Evolutionary conservation across 2,329 filamentous ascomycete genomes (phyloP), one percentile per base, ranked within the genome.

Genomic region (Fusarium hostae): DNA sequence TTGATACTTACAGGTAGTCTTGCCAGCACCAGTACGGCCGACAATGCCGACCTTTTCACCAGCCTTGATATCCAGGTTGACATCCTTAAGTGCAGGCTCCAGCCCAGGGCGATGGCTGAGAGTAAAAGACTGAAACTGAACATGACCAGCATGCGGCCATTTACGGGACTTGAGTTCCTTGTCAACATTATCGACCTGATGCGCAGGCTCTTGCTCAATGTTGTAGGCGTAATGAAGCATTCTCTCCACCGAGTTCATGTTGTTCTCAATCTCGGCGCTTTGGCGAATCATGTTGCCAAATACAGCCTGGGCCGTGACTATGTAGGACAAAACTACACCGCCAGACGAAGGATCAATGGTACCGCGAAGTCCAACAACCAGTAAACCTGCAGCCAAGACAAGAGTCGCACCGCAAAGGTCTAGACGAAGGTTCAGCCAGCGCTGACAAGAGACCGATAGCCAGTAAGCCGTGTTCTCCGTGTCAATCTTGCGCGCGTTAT

Each of bases 181-280:
- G 3, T 70, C 67, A 20, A 68, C 22, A 0, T 44, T 24, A 1
- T 63, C 51, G 2, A 58, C 37, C 0, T 57, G 62, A 18, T 55
- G 50, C 6, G 47, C 60, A 3, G 67, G 67, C 4, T 70, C 67
- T 8, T 55, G 67, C 16, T 70, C 62, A 2, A 70, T 70, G 1
- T 68, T 93, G 44, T 97, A 88, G 58, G 88, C 89, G 76, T 97
- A 97, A 78, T 97, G 94, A 81, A 96, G 94, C 77, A 98, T 90
- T 76, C 95, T 91, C 82, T 97, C 94, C 6, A 97, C 94, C 1
- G 94, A 94, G 80, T 97, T 97, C 94, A 97, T 97, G 80, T 97
- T 97, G 80, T 97, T 94, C 83, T 97, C 94, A 5, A 77, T 76
- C 47, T 77, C 75, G 0, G 75, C 74, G 3, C 74, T 76, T 22